A percentile compares a stretch with the other conserved stretches of the same genome.
These are phyloP conservation scores for Ceratocystis smalleyi DNA, from an alignment of 2,329 filamentous ascomycete species.

Conservation along the genomic window DNA sequence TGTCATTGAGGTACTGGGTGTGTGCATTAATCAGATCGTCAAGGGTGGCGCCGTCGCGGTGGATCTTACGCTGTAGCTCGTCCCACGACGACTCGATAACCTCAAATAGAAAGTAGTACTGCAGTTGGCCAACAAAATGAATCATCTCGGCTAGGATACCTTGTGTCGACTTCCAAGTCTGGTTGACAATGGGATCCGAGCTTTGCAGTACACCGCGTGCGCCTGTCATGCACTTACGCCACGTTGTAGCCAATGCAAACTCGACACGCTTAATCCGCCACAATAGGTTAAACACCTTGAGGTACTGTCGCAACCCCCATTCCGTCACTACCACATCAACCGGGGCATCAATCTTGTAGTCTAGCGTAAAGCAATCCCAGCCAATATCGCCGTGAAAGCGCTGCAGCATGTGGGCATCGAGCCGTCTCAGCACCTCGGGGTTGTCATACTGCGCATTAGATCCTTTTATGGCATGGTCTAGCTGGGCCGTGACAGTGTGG, in stretches of 20 bases:
- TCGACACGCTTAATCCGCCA: constrained; percentile 98
- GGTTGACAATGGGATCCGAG: constrained; percentile 49
- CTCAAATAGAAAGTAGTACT: constrained; percentile 97
- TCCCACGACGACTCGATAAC: constrained; percentile 96
- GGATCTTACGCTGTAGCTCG: constrained; percentile 67
- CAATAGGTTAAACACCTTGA: constrained; percentile 97
- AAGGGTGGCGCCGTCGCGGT: constrained; percentile 72
- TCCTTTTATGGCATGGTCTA: constrained; percentile 91
- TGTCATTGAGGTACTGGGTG: constrained; percentile 75
- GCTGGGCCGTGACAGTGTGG: constrained; percentile 90
- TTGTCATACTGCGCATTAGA: constrained; percentile 95
- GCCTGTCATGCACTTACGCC: constrained; percentile 92
- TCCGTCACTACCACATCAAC: constrained; percentile 95
- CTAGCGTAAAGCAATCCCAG: constrained; percentile 97
- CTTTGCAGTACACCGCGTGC: constrained; percentile 76
- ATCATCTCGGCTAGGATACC: constrained; percentile 94
- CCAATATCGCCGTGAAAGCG: constrained; percentile 92
- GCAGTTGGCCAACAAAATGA: constrained; percentile 89
- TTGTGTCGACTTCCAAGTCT: constrained; percentile 80
- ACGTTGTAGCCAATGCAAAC: constrained; percentile 78
- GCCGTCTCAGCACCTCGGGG: constrained; percentile 72
- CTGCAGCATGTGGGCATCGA: constrained; percentile 97
- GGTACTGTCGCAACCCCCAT: constrained; percentile 87
- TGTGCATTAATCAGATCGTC: constrained; percentile 92
- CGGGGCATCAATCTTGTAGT: constrained; percentile 94